phyloP scores from a whole-genome alignment of 2,329 filamentous ascomycete genomes.

The Cytospora schulzeri region DNA sequence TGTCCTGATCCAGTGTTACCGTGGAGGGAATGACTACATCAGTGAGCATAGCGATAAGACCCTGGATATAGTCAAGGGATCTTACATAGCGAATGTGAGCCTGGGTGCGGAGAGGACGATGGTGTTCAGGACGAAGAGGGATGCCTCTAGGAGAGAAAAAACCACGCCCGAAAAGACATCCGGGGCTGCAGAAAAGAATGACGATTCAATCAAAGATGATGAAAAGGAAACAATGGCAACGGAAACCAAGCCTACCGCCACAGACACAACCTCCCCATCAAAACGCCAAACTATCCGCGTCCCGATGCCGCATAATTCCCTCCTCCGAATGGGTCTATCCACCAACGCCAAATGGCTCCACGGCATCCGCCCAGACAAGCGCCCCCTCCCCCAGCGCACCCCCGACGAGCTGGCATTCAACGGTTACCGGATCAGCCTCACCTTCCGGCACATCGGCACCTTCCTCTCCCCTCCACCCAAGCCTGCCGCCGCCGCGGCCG shows the following conservation, averaged over 20 bases:
- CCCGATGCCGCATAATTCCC: conserved; percentile 81
- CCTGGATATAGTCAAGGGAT: conserved; percentile 79
- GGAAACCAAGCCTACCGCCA: neutral
- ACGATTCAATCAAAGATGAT: neutral
- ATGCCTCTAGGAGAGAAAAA: neutral
- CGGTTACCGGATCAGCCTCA: conserved; percentile 85
- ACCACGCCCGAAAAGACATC: neutral
- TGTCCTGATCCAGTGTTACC: conserved; percentile 89
- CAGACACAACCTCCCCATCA: neutral
- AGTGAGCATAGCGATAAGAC: conserved; percentile 98
- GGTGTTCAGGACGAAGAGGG: conserved; percentile 82
- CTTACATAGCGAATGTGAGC: conserved; percentile 89
- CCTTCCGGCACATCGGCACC: conserved; percentile 87
- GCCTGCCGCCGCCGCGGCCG: too few species aligned
- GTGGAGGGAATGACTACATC: conserved; percentile 86
- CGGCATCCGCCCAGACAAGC: conserved; percentile 86
- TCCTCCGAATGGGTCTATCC: conserved; percentile 76
- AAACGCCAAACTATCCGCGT: conserved; percentile 67
- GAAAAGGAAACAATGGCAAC: neutral
- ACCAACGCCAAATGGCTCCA: conserved; percentile 92
- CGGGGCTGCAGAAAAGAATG: neutral
- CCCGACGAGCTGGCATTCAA: conserved; percentile 69
- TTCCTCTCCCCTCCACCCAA: conserved; percentile 56
- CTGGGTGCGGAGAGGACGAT: conserved; percentile 91
- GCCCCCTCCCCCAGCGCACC: conserved; percentile 67